Conservation (phyloP, 495 filamentous ascomycete species). For the Pseudotulostoma volvatum region DNA sequence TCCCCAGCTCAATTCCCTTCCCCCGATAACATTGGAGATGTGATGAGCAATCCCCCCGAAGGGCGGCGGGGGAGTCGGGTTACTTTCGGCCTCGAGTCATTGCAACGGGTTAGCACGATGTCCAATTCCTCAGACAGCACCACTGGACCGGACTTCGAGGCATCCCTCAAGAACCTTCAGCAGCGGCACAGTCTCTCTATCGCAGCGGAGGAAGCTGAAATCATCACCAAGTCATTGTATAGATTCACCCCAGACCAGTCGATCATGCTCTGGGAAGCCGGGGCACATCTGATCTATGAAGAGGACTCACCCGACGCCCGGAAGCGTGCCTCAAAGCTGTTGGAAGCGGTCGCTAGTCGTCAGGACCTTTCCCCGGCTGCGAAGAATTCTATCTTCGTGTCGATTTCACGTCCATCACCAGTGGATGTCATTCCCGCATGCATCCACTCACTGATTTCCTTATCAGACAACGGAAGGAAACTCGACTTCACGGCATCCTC, state of each 20-base stretch:
- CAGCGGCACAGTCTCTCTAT: slow-evolving; percentile 22
- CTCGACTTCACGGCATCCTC: slow-evolving; percentile 28
- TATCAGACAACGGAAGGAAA: slow-evolving; percentile 32
- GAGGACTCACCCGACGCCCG: slow-evolving; percentile 22
- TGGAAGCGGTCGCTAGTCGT: slow-evolving; percentile 25
- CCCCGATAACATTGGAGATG: slow-evolving; percentile 21
- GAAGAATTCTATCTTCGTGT: slow-evolving; percentile 21
- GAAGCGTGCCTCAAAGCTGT: slow-evolving; percentile 18
- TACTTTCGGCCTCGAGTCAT: slow-evolving; percentile 22
- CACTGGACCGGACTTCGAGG: slow-evolving; percentile 26
- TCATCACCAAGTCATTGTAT: slow-evolving; percentile 16
- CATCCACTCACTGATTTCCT: slow-evolving; percentile 24
- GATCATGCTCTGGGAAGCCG: slow-evolving; percentile 26
- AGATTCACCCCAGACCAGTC: slow-evolving; percentile 29
- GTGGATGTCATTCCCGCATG: slow-evolving; percentile 26
- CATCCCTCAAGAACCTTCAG: slow-evolving; percentile 18
- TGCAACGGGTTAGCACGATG: slow-evolving; percentile 31
- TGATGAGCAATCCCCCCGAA: slow-evolving; percentile 16
- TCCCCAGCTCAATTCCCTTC: slow-evolving; percentile 23
- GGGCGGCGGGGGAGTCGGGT: slow-evolving; percentile 16
- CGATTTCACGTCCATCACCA: slow-evolving; percentile 20
- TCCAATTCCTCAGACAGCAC: slow-evolving; percentile 29
- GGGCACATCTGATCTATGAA: slow-evolving; percentile 24
- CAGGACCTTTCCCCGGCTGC: slow-evolving; percentile 26
- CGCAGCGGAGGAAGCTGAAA: slow-evolving; percentile 28